Evolutionary conservation across 257 asterid species (phyloP), one percentile per base, ranked within the genome.

Genomic region (Fraxinus americana): DNA sequence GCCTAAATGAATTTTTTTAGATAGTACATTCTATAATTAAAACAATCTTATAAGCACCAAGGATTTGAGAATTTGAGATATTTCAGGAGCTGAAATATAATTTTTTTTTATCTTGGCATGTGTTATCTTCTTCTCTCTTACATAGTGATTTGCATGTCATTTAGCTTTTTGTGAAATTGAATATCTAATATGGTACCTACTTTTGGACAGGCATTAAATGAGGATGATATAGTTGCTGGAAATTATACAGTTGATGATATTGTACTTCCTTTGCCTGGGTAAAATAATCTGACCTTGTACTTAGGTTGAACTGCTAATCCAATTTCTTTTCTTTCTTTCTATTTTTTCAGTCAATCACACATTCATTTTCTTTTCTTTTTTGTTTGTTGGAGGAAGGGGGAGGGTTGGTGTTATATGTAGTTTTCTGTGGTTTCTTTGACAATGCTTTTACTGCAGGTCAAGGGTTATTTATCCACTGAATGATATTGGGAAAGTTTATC

Each of bases 201-300:
- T 50, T 34, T 61, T 86, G 75, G 75, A 65, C 95, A 94, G 99
- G 96, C 80, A 54, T 70, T 95, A 63, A 78, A 82, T 61, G 93
- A 91, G 82, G 97, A 91, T 78, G 98, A 95, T 87, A 67, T 95
- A 74, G 80, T 57, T 78, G 83, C 96, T 81, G 97, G 88, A 74
- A 89, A 86, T 68, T 95, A 90, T 83, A 74, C 87, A 1, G 65
- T 88, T 76, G 90, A 95, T 7, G 98, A 95, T 78, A 78, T 95
- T 43, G 88, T 95, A 82, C 98, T 95, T 85, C 99, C 99, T 84
- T 88, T 95, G 80, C 98, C 99, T 10, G 99, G 99, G 98, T 95
- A 88, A 82, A 71, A 76, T 73, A 74, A 79, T 68, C 79, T 71
- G 77, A 82, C 68, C 71, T 69, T 75, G 52, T 73, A 70, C 45